Evolutionary conservation across 2,329 filamentous ascomycete species (phyloP).

Genomic region (Magnaporthiopsis rhizophila): DNA sequence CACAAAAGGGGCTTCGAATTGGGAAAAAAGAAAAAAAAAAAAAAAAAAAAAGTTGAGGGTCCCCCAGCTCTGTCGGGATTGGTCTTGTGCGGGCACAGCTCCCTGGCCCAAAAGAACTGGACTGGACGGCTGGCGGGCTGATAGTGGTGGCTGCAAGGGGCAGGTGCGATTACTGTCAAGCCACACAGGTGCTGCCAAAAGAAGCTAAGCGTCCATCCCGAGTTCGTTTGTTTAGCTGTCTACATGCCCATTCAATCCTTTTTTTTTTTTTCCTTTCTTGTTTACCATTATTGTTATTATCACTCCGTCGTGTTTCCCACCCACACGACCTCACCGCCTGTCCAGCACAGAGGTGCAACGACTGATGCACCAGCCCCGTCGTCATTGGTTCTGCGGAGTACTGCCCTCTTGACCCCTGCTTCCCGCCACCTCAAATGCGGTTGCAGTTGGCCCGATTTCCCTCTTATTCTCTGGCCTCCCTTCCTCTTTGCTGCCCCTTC

Average conservation of each 20-base stretch:
- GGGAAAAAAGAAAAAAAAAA: background rate
- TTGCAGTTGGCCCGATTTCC: background rate
- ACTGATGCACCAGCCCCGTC: background rate
- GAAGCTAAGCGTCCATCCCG: background rate
- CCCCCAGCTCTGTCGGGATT: constrained; percentile 2
- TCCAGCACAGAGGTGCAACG: background rate
- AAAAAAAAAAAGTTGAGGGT: constrained; percentile 3
- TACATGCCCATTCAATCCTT: background rate
- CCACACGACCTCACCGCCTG: background rate
- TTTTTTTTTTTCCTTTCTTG: background rate
- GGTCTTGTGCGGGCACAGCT: background rate
- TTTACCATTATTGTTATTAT: background rate
- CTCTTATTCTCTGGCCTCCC: background rate
- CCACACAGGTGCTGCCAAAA: background rate
- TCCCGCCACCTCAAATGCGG: background rate
- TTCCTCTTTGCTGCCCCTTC: background rate
- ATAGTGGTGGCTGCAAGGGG: constrained; percentile 3
- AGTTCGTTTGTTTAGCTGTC: background rate
- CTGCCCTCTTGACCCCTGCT: background rate
- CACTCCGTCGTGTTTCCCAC: background rate
- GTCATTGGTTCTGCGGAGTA: background rate
- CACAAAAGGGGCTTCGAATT: constrained; percentile 3
- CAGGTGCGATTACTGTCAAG: background rate
- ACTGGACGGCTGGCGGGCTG: background rate
- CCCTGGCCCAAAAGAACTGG: background rate